Base-by-base conservation (phyloP, 768 basidiomycete genomes). In the Amanita rubescens region DNA sequence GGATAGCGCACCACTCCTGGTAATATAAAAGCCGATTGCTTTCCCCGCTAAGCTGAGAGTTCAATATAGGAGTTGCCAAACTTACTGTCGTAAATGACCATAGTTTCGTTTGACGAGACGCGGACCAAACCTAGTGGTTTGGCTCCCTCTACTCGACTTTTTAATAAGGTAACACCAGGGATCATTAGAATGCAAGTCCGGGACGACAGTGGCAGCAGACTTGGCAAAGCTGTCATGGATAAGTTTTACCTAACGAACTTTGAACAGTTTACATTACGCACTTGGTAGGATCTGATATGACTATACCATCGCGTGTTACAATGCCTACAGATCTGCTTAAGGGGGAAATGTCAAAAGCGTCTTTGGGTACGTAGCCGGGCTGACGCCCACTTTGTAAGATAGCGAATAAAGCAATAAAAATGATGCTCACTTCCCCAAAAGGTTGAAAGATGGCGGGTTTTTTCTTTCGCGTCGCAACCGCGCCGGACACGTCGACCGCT, bases 1-100 rank as follows among this genome's bases (percentile, higher is more conserved):
- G 10, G 71, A 72, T 3, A 87, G 88, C 1, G 71, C 64, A 2
- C 90, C 90, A 56, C 81, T 74, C 52, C 80, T 84, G 53, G 84
- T 79, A 60, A 90, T 79, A 63, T 86, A 92, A 61, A 81, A 88
- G 12, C 90, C 90, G 37, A 90, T 68, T 25, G 77, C 90, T 91
- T 55, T 7, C 32, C 37, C 46, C 33, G 27, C 20, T 59, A 22
- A 56, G 22, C 27, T 10, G 49, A 48, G 47, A 34, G 50, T 51
- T 6, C 42, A n/a, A 38, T 10, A 38, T 14, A 22, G 35, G 41
- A 54, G 17, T 41, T 19, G 44, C 25, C 25, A 46, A 63, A 43
- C 83, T 61, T 53, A 87, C 90, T 76, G 57, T 93, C 86, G 58
- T 85, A 93, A 34, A 93, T 64, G 11, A 91, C 77, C 57, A 93